Evolutionary conservation across 2,329 filamentous ascomycete species (phyloP).

Genomic region (Metarhizium guizhouense): DNA sequence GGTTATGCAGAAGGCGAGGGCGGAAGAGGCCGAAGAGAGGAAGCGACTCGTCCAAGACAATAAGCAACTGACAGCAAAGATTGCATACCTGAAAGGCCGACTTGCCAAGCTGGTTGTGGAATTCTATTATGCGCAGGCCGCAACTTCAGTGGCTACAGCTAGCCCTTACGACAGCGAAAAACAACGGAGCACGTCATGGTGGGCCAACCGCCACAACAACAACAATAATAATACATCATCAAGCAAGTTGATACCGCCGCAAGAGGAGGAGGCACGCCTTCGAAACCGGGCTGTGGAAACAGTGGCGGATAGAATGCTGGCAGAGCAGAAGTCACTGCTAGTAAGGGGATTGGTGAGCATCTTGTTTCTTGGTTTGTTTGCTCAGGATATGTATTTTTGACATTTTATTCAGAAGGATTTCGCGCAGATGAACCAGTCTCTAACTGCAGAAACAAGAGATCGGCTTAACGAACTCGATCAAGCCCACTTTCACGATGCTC

Average conservation of each 20-base stretch:
- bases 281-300: not conserved
- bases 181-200: not conserved
- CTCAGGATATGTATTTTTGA: not conserved
- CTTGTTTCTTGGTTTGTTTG: not conserved
- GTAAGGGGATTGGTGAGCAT: not conserved
- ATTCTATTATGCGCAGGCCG: not conserved
- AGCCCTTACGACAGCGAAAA: not conserved
- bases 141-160: too few relatives aligned
- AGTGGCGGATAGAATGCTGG: not conserved
- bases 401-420: not conserved
- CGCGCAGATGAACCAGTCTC: not conserved
- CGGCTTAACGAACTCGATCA: not conserved
- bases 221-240: not conserved
- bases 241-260: too few relatives aligned
- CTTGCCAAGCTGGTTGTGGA: slow-evolving; percentile 6
- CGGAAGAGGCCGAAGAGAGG: not conserved
- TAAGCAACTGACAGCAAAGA: not conserved
- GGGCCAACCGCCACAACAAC: not conserved
- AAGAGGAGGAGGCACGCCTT: too few relatives aligned
- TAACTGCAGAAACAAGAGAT: not conserved
- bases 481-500: not conserved
- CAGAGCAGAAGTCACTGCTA: not conserved
- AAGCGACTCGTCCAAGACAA: not conserved
- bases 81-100: slow-evolving; percentile 9
- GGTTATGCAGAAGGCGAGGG: not conserved